Percentiles rank a stretch among this genome's conserved stretches.
Evolutionary conservation across 139 green algal species (phyloP).

Genomic region (Tetraselmis chui): DNA sequence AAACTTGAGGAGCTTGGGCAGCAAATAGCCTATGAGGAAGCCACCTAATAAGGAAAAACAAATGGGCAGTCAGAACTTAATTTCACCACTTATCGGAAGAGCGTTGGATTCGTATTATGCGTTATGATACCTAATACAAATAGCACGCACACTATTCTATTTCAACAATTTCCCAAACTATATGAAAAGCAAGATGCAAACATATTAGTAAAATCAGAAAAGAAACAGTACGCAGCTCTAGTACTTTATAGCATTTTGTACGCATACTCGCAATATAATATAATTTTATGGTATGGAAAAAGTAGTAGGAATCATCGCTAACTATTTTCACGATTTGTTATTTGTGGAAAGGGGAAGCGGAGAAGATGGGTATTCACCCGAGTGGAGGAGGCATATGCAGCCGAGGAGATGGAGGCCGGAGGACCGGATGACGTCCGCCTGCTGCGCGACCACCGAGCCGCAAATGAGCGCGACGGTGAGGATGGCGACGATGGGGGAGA

Average conservation of each 20-base stretch:
- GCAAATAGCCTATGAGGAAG: constrained; percentile 51
- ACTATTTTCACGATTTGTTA: too few relatives aligned
- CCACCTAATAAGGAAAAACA: constrained; percentile 39
- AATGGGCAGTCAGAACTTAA: too few relatives aligned
- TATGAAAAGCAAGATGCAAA: too few relatives aligned
- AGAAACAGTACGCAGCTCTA: too few relatives aligned
- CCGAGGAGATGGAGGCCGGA: not conserved
- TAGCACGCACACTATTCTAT: not conserved
- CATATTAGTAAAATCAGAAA: too few relatives aligned
- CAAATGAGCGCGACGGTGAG: constrained; percentile 42
- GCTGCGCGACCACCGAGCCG: constrained; percentile 32
- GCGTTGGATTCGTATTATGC: too few relatives aligned
- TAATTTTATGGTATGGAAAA: too few relatives aligned
- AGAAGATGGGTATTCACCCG: constrained; percentile 10
- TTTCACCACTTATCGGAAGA: too few relatives aligned
- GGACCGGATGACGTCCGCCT: not conserved
- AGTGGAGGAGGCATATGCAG: constrained; percentile 32
- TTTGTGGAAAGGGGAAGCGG: not conserved
- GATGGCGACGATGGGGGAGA: constrained; percentile 46
- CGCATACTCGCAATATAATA: too few relatives aligned
- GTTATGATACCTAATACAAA: too few relatives aligned
- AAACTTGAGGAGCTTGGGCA: constrained; percentile 33
- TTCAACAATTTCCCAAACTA: not conserved
- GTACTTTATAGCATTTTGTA: too few relatives aligned
- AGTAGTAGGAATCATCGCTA: too few relatives aligned